Conservation (phyloP, 805 yeast genomes). For the Starmerella stigmatis region DNA sequence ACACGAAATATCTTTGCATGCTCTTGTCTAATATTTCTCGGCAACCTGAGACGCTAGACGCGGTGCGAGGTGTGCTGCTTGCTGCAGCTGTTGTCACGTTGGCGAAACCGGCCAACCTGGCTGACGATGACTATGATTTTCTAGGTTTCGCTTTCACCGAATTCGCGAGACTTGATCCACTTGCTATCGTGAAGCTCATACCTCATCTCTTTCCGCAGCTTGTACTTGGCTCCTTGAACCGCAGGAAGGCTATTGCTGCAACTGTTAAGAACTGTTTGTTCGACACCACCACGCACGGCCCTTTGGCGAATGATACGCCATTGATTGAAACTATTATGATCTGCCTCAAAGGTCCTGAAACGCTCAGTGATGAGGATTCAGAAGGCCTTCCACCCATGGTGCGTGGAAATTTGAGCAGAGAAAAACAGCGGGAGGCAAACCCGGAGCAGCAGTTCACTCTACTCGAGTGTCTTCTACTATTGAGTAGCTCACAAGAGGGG, state of each 20-base stretch:
- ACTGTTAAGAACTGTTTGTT: conserved; percentile 84
- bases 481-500: conserved; percentile 62
- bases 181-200: conserved; percentile 45
- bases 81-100: conserved; percentile 57
- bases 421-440: conserved; percentile 66
- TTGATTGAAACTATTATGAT: conserved; percentile 69
- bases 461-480: conserved; percentile 65
- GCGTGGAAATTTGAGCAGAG: conserved; percentile 57
- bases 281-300: conserved; percentile 58
- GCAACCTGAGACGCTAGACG: conserved; percentile 47
- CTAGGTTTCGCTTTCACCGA: conserved; percentile 84
- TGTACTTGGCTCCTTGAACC: conserved; percentile 58
- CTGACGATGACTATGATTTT: conserved; percentile 68
- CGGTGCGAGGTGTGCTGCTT: conserved; percentile 51
- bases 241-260: conserved; percentile 88
- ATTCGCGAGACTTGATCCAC: conserved; percentile 51
- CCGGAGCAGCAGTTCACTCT: conserved; percentile 53
- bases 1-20: conserved; percentile 42
- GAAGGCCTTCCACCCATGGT: conserved; percentile 81
- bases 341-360: conserved; percentile 69
- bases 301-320: conserved; percentile 51
- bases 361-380: conserved; percentile 72
- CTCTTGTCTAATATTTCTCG: conserved; percentile 79
- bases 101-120: conserved; percentile 33
- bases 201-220: conserved; percentile 77